A percentile compares a stretch with the other conserved stretches of the same genome.
These are phyloP conservation scores for Remersonia thermophila DNA, from an alignment of 2,329 filamentous ascomycete genomes.

Conservation along the genomic window DNA sequence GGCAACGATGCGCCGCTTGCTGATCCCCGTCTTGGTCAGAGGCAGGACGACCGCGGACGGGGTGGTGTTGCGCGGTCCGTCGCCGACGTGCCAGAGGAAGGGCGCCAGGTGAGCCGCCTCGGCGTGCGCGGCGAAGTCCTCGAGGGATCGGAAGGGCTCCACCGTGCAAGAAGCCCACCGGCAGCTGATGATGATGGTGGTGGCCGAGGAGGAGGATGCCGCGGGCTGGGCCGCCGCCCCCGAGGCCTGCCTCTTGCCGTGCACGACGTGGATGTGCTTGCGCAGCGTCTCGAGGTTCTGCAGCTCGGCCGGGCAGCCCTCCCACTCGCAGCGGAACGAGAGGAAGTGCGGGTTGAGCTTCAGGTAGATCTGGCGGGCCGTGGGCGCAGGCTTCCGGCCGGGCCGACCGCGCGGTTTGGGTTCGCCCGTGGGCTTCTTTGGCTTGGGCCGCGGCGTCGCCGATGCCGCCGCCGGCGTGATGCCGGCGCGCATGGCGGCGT, in stretches of 20 bases:
- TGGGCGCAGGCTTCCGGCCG: slow-evolving; percentile 26
- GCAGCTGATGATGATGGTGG: slow-evolving; percentile 17
- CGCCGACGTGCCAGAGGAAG: slow-evolving; percentile 46
- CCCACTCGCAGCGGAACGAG: slow-evolving; percentile 49
- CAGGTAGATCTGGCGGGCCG: slow-evolving; percentile 30
- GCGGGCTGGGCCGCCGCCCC: too few relatives aligned
- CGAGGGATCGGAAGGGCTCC: slow-evolving; percentile 4
- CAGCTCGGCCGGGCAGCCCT: slow-evolving; percentile 44
- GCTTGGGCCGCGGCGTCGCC: slow-evolving; percentile 6
- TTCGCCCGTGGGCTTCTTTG: slow-evolving; percentile 11
- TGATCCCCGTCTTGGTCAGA: neutral
- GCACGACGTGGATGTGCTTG: slow-evolving; percentile 39
- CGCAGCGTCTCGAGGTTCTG: slow-evolving; percentile 50
- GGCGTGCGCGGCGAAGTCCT: slow-evolving; percentile 36
- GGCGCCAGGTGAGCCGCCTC: slow-evolving; percentile 41
- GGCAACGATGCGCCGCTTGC: neutral
- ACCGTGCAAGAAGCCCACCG: slow-evolving; percentile 31
- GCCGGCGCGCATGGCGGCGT: slow-evolving; percentile 12
- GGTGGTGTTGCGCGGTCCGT: slow-evolving; percentile 38
- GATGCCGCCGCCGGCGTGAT: slow-evolving; percentile 2
- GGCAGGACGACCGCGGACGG: neutral
- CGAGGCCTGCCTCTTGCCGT: slow-evolving; percentile 24
- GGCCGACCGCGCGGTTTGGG: slow-evolving; percentile 30
- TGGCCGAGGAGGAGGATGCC: neutral
- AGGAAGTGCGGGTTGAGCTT: slow-evolving; percentile 31